Evolutionary conservation across 176 grass and related monocot species (phyloP).

Genomic region (Cenchrus americanus): DNA sequence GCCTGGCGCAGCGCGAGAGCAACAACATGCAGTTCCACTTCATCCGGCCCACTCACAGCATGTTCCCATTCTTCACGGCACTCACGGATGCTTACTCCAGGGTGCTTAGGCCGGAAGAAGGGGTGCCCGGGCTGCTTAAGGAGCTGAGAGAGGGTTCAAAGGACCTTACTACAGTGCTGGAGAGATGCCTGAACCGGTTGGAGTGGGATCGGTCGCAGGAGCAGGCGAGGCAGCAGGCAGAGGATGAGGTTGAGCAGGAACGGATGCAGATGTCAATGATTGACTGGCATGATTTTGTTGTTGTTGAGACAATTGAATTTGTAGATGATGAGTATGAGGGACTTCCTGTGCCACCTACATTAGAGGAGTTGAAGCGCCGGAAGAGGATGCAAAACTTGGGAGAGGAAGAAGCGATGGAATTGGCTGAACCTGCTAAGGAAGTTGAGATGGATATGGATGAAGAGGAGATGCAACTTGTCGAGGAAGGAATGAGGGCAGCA

Average conservation of each 20-base stretch:
- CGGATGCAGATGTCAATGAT: conserved; percentile 92
- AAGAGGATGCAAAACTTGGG: conserved; percentile 75
- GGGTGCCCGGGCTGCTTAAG: conserved; percentile 38
- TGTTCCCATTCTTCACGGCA: conserved; percentile 91
- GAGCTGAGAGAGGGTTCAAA: conserved; percentile 55
- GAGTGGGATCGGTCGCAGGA: conserved; percentile 97
- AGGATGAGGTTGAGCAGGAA: conserved; percentile 95
- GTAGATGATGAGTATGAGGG: conserved; percentile 83
- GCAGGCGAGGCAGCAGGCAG: conserved; percentile 83
- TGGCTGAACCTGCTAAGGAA: conserved; percentile 70
- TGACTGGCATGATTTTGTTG: conserved; percentile 96
- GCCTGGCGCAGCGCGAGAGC: conserved; percentile 58
- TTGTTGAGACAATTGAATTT: conserved; percentile 94
- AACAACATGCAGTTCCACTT: conserved; percentile 88
- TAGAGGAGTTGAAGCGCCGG: conserved; percentile 84
- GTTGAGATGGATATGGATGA: conserved; percentile 94
- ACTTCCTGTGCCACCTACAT: conserved; percentile 69
- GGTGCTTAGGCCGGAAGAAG: conserved; percentile 74
- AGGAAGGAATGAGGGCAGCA: conserved; percentile 88
- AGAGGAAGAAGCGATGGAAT: conserved; percentile 57
- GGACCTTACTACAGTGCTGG: conserved; percentile 72
- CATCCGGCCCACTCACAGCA: conserved; percentile 86
- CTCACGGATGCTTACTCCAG: conserved; percentile 82
- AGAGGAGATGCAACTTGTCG: conserved; percentile 90
- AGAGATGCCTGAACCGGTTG: conserved; percentile 79